Evolutionary conservation across 225 moss, liverwort and hornwort species (phyloP).

Genomic region (Thuidium tamariscinum): DNA sequence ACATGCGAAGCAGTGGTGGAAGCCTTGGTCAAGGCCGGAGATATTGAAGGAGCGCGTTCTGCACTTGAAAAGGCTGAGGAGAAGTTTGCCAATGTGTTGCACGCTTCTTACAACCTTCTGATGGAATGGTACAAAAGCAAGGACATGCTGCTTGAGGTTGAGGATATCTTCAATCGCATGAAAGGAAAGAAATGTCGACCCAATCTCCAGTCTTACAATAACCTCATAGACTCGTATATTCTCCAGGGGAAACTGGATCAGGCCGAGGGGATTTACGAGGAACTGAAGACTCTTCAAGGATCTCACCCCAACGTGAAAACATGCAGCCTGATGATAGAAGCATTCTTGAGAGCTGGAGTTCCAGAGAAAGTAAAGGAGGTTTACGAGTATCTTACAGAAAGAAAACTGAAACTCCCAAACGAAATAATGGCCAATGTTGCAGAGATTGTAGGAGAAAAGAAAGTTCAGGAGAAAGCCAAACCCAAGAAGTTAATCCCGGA

Average conservation of each 20-base stretch:
- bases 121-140: constrained; percentile 63
- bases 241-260: constrained; percentile 41
- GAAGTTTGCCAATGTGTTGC: constrained; percentile 39
- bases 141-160: constrained; percentile 38
- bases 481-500: constrained; percentile 41
- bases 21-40: constrained; percentile 35
- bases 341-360: constrained; percentile 33
- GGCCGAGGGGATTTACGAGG: constrained; percentile 50
- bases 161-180: constrained; percentile 56
- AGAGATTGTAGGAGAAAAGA: constrained; percentile 39
- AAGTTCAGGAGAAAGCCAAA: constrained; percentile 27
- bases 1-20: constrained; percentile 60
- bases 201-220: constrained; percentile 60
- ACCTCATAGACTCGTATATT: constrained; percentile 59
- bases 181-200: constrained; percentile 51
- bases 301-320: constrained; percentile 45
- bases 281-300: constrained; percentile 35
- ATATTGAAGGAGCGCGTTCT: constrained; percentile 39
- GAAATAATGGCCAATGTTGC: constrained; percentile 26
- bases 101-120: constrained; percentile 52
- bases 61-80: constrained; percentile 52
- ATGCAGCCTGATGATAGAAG: constrained; percentile 62
- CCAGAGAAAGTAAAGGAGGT: constrained; percentile 43
- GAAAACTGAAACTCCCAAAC: constrained; percentile 43
- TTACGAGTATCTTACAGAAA: constrained; percentile 29